Conservation (phyloP, 2,329 filamentous ascomycete genomes). For the Trichoderma pleuroti region DNA sequence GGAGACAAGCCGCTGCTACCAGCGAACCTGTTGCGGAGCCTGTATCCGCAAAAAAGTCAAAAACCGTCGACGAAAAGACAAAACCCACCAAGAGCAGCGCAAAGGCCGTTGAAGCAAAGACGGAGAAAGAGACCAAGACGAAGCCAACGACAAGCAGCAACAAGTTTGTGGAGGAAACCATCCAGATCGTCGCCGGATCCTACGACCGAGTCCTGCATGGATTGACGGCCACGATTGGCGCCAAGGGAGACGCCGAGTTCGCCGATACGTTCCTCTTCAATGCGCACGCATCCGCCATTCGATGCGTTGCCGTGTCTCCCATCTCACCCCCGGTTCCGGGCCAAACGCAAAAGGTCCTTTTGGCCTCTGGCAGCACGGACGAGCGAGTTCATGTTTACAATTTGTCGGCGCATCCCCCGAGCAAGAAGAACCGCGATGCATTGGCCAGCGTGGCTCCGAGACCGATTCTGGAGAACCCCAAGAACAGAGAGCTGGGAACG, state of each 20-base stretch:
- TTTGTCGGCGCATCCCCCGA: conserved; percentile 67
- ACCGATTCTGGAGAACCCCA: conserved; percentile 76
- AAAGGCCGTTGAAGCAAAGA: conserved; percentile 10
- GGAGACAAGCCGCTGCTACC: conserved; percentile 39
- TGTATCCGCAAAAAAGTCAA: conserved; percentile 33
- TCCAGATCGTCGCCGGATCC: conserved; percentile 88
- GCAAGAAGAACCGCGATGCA: conserved; percentile 52
- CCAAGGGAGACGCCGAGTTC: conserved; percentile 57
- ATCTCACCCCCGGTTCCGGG: conserved; percentile 58
- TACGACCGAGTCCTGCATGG: conserved; percentile 94
- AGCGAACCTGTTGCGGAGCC: conserved; percentile 27
- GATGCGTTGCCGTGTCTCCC: conserved; percentile 81
- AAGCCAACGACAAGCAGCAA: conserved; percentile 13
- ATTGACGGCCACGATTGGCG: conserved; percentile 67
- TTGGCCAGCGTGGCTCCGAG: conserved; percentile 67
- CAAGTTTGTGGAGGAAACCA: conserved; percentile 43
- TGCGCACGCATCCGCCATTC: conserved; percentile 84
- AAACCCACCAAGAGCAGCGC: conserved; percentile 30
- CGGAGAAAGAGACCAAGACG: conserved; percentile 7
- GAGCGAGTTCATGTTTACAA: conserved; percentile 94
- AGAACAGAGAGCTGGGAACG: conserved; percentile 83
- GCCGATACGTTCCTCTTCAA: conserved; percentile 94
- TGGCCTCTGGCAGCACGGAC: conserved; percentile 89
- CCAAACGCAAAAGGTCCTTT: conserved; percentile 75
- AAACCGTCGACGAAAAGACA: conserved; percentile 20